Base-by-base conservation (phyloP, 1,139 yeast genomes). In the Yamadazyma membranifaciens region DNA sequence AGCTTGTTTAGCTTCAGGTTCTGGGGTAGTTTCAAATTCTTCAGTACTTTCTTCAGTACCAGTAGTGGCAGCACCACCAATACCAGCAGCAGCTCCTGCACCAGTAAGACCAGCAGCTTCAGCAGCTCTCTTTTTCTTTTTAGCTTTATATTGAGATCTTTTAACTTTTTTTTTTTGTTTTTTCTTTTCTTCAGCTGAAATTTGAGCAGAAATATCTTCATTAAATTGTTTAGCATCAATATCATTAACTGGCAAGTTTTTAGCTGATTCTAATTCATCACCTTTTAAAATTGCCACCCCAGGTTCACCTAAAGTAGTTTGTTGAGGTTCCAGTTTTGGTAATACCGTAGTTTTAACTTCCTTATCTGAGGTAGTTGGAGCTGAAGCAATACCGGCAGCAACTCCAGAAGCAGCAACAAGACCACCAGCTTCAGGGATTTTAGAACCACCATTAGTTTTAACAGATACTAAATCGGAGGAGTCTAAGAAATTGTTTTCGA, bases 351-450 rank as follows among this genome's bases (percentile, higher is more conserved):
- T 63, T 38, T 63, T 63, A 31, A 66, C 54, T 13, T 59, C 67
- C 15, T 49, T 53, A 15, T 43, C 41, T 11, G 37, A 33, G 17
- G 29, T 33, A 13, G 33, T 24, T 29, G 66, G 52, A 15, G 58
- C 65, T 13, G 50, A 52, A 12, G 45, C 45, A 29, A 37, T 47
- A 37, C 54, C 56, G 37, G 55, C 55, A 6, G 58, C 48, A 38
- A 67, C 55, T 4, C 71, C 71, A 29, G 38, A 47, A 38, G 54
- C 56, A 38, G 55, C 55, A 6, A 58, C 48, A 38, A 67, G 55
- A 6, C 71, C 71, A 34, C 80, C 83, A 45, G 81, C 71, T 59
- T 81, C 87, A 17, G 87, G 87, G 48, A 78, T 77, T 33, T 63
- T 61, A 13, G 73, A 49, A n/a, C 63, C 68, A 22, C 55, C 52